Evolutionary conservation across 768 basidiomycete genomes (phyloP), one percentile per base, ranked within the genome.

Genomic region (Xanthoconium stramineum): DNA sequence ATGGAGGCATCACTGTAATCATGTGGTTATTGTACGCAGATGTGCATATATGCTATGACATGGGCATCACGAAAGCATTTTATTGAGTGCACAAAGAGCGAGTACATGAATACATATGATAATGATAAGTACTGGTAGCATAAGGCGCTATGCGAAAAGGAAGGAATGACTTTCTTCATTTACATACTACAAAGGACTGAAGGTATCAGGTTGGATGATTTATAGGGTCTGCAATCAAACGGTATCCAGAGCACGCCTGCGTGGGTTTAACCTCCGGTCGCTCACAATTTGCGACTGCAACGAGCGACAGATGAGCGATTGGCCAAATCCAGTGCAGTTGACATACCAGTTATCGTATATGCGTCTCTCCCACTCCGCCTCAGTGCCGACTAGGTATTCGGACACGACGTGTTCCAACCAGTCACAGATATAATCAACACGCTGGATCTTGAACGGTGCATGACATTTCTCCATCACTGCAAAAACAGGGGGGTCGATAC

Each of bases 381-480:
- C 70, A 9, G 62, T 64, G 32, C 69, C 71, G 20, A 47, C 45
- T 29, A 61, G 62, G 48, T 71, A 71, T 48, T 51, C 39, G 3
- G 70, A 64, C 39, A 71, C 38, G 15, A 62, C 56, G n/a, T 72
- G 59, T 49, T 73, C 66, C 15, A 81, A 61, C 80, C 80, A 81
- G 11, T 67, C 58, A 30, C 71, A 71, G 50, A 80, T 69, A 17
- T 67, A 67, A 17, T 72, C 64, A 30, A 71, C 64, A 28, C 65
- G 66, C 6, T 65, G 59, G 51, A 78, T 72, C 6, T 72, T 69
- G 55, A 80, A 81, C 5, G 74, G 75, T 6, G 75, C 64, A 32
- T 80, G 76, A 28, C 76, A 78, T 47, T 70, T 72, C 55, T 83
- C 80, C 73, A 83, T 77, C 4, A 67, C 80, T 81, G 55, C 32